phyloP scores from a whole-genome alignment of 805 yeast species.

The Kuraishia cidri region DNA sequence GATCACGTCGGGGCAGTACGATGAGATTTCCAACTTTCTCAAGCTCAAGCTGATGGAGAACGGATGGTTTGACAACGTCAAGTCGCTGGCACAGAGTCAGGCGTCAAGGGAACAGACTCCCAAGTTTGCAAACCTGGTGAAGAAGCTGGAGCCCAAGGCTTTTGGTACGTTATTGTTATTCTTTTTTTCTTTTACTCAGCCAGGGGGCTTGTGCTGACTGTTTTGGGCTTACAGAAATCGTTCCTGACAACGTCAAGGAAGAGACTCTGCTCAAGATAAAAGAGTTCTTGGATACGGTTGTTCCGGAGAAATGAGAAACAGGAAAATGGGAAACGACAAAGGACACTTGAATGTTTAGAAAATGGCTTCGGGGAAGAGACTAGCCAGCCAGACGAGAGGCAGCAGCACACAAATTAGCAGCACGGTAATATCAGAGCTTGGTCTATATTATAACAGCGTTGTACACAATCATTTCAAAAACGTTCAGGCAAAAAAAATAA shows the following conservation, averaged over 20 bases:
- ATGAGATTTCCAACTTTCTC: slow-evolving; percentile 55
- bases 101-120: slow-evolving; percentile 29
- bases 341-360: not conserved
- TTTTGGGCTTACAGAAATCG: slow-evolving; percentile 41
- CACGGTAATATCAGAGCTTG: no score
- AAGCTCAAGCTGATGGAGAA: slow-evolving; percentile 59
- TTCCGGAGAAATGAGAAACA: slow-evolving; percentile 16
- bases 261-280: slow-evolving; percentile 51
- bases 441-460: no score
- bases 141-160: slow-evolving; percentile 56
- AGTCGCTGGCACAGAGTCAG: slow-evolving; percentile 14
- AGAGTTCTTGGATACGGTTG: slow-evolving; percentile 44
- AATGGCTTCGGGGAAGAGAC: no score
- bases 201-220: no score
- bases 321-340: not conserved
- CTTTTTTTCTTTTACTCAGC: not conserved
- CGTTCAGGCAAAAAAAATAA: no score
- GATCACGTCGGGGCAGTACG: slow-evolving; percentile 74
- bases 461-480: no score
- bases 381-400: no score
- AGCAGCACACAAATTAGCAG: no score
- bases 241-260: slow-evolving; percentile 56
- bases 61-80: slow-evolving; percentile 82
- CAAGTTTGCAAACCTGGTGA: slow-evolving; percentile 43
- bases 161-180: slow-evolving; percentile 28